Evolutionary conservation across 2,329 filamentous ascomycete species (phyloP).

Genomic region (Epichloe scottii): DNA sequence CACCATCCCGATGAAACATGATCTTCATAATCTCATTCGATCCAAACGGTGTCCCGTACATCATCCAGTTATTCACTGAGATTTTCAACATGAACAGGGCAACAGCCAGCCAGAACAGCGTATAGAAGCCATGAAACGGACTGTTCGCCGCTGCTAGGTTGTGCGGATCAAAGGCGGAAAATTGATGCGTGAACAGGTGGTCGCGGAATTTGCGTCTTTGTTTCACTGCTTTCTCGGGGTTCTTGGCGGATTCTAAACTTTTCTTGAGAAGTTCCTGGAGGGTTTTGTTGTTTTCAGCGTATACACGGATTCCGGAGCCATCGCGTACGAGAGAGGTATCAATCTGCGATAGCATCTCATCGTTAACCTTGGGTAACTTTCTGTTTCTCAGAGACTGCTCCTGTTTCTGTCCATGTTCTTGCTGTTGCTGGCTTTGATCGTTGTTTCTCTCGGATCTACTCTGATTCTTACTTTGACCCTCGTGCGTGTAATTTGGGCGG

Average conservation of each 20-base stretch:
- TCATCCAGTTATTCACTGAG: conserved; percentile 53
- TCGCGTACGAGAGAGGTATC: conserved; percentile 11
- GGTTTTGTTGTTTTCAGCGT: conserved; percentile 17
- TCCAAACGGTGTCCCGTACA: conserved; percentile 56
- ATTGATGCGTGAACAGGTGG: conserved; percentile 59
- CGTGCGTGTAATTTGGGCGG: conserved; percentile 13
- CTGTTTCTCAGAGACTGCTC: not conserved
- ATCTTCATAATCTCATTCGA: conserved; percentile 58
- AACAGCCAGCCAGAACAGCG: conserved; percentile 64
- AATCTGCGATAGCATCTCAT: not conserved
- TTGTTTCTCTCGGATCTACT: not conserved
- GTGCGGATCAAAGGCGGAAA: conserved; percentile 63
- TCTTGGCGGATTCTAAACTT: conserved; percentile 13
- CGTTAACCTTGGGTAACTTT: not conserved
- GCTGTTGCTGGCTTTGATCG: not conserved
- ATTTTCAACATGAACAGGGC: conserved; percentile 54
- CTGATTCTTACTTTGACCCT: conserved; percentile 1
- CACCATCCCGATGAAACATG: conserved; percentile 46
- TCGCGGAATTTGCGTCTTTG: conserved; percentile 24
- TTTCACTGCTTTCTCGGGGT: conserved; percentile 8
- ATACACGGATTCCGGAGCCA: conserved; percentile 13
- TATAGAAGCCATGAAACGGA: conserved; percentile 69
- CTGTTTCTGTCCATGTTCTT: not conserved
- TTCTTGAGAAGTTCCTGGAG: conserved; percentile 16
- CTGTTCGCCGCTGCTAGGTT: conserved; percentile 53